Conservation (phyloP, 2,329 filamentous ascomycete genomes). For the Chrysosporium queenslandicum region DNA sequence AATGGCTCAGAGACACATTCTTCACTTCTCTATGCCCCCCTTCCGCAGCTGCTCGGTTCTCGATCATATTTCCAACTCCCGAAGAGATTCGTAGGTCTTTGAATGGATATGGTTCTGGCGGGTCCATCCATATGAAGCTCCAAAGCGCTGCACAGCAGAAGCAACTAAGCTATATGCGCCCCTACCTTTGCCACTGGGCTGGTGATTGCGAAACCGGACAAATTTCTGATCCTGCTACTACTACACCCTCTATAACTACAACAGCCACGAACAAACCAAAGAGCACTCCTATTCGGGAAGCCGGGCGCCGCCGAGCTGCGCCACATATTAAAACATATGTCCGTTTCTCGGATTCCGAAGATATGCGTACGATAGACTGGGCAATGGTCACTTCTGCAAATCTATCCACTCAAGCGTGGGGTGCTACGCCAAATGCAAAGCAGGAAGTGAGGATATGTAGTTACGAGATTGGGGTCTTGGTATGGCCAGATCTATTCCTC, state of each 20-base stretch:
- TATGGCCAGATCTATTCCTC: conserved; percentile 58
- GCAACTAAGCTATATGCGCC: conserved; percentile 62
- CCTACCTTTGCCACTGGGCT: conserved; percentile 66
- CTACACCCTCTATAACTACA: neutral
- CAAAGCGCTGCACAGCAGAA: conserved; percentile 59
- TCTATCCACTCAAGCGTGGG: conserved; percentile 82
- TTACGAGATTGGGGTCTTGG: conserved; percentile 72
- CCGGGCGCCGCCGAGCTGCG: conserved; percentile 58
- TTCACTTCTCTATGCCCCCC: conserved; percentile 39
- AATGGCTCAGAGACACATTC: conserved; percentile 60
- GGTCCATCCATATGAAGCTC: conserved; percentile 72
- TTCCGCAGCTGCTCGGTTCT: conserved; percentile 42
- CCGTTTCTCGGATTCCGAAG: conserved; percentile 42
- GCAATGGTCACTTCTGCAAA: conserved; percentile 86
- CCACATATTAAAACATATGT: conserved; percentile 89
- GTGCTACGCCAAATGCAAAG: conserved; percentile 45
- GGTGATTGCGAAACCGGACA: conserved; percentile 40
- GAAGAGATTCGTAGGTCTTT: conserved; percentile 67
- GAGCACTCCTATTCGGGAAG: conserved; percentile 32
- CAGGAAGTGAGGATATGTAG: conserved; percentile 63
- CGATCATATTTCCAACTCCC: conserved; percentile 69
- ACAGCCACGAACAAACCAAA: neutral
- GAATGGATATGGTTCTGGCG: conserved; percentile 67
- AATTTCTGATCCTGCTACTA: neutral
- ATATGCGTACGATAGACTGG: conserved; percentile 58